Evolutionary conservation across 352 stramenopile species (phyloP), one percentile per base, ranked within the genome.

Genomic region (Pythium pyrilobum): DNA sequence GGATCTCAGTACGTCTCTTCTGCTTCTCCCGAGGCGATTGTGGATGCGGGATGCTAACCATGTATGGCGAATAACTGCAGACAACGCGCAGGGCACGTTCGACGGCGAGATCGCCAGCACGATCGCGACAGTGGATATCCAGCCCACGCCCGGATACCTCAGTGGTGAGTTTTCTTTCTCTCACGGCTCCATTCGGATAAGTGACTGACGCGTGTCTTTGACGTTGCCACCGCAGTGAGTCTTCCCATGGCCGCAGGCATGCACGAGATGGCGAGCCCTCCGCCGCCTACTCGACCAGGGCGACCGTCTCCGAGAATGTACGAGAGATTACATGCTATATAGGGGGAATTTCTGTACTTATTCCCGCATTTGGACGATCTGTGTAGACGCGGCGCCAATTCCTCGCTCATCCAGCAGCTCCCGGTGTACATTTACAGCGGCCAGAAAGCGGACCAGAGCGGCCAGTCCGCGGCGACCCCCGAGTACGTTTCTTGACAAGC

Each of bases 371-470:
- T n/a, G n/a, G n/a, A 44, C 18, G 11, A 10, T 42, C n/a, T 24
- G 11, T 6, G 4, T 43, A 91, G 81, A 40, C 81, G 81, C 15
- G 81, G 81, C 4, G 81, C 81, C 18, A 64, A 72, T 2, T 66
- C 70, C 16, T 71, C 70, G 11, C 53, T 95, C 24, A 91, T 95
- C 55, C 73, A 85, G 28, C 81, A 92, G 44, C 68, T 95, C 9
- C 85, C 85, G 23, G 92, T 80, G 24, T 92, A 92, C 50, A 84
- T 74, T 4, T 95, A 82, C 59, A 79, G 63, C 18, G 43, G 70
- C 11, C 59, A 79, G 28, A 88, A 87, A 20, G 37, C 33, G 37
- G 64, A 75, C 31, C 48, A 33, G 12, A 37, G n/a, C n/a, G 55
- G 9, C 55, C 58, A 41, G 55, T 64, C 31, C 60, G 23, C 38